A percentile compares a stretch with the other conserved stretches of the same genome.
These are phyloP conservation scores for Sphagnurus paluster DNA, from an alignment of 1,284 basidiomycete genomes.

Conservation along the genomic window DNA sequence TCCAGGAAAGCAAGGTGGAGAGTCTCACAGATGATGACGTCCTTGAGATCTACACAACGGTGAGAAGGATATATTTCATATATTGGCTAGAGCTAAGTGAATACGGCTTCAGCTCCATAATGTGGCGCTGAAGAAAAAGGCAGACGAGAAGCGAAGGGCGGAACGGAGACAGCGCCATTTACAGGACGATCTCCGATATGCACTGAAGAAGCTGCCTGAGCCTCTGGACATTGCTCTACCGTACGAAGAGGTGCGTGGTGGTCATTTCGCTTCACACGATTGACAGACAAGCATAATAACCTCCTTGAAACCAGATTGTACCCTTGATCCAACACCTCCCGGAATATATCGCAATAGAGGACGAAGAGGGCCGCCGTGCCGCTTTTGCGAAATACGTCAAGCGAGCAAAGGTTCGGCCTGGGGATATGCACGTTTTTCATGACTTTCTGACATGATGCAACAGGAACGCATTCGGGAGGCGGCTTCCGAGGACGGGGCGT, in stretches of 20 bases:
- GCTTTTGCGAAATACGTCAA: conserved; percentile 87
- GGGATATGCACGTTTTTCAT: neutral
- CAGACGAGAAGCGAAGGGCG: conserved; percentile 77
- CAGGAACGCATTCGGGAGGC: conserved; percentile 79
- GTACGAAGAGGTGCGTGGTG: conserved; percentile 72
- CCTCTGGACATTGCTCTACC: conserved; percentile 71
- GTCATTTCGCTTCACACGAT: neutral
- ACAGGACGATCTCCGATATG: conserved; percentile 96
- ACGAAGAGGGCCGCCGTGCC: conserved; percentile 74
- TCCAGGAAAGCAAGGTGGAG: conserved; percentile 54
- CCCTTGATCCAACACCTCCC: conserved; percentile 77
- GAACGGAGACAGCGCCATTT: conserved; percentile 86
- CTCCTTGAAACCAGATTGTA: conserved; percentile 48
- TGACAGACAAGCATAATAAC: neutral
- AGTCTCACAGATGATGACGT: conserved; percentile 55
- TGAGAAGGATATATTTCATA: conserved; percentile 37
- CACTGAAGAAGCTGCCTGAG: conserved; percentile 86
- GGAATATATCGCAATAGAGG: conserved; percentile 83
- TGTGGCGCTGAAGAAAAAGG: conserved; percentile 68
- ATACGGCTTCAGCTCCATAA: conserved; percentile 59
- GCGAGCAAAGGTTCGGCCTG: conserved; percentile 68
- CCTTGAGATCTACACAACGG: conserved; percentile 64
- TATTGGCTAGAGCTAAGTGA: conserved; percentile 8
- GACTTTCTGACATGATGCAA: conserved; percentile 6
- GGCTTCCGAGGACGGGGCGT: conserved; percentile 77